A percentile compares a stretch with the other conserved stretches of the same genome.
Conservation (phyloP, 2,329 filamentous ascomycete species). For the Colletotrichum magnum region DNA sequence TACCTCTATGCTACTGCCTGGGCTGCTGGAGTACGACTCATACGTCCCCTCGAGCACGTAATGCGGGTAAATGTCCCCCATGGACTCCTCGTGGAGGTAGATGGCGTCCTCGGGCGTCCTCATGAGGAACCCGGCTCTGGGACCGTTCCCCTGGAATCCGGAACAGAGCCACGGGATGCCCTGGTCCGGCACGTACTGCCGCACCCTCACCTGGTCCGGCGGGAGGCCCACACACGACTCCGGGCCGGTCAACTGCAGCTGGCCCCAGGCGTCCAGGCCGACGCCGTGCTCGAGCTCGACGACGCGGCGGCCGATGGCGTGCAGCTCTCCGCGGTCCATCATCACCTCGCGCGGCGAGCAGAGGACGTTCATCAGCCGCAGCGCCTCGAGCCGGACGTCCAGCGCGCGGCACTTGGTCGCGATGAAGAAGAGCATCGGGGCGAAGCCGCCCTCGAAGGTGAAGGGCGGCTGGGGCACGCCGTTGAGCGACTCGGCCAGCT, state of each 20-base stretch:
- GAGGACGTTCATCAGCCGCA: constrained; percentile 45
- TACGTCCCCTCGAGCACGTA: background rate
- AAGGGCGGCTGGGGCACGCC: background rate
- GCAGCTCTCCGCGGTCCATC: constrained; percentile 7
- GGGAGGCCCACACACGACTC: background rate
- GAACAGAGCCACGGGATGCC: background rate
- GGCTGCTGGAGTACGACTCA: constrained; percentile 19
- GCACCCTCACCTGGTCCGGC: background rate
- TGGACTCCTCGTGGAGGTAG: background rate
- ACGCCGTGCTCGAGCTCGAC: constrained; percentile 33
- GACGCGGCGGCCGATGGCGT: constrained; percentile 17
- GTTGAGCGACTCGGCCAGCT: constrained; percentile 1
- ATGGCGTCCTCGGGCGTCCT: background rate
- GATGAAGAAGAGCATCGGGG: constrained; percentile 10
- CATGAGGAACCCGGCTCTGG: constrained; percentile 9
- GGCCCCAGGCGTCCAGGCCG: constrained; percentile 3
- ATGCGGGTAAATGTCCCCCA: background rate
- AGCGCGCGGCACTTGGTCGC: constrained; percentile 44
- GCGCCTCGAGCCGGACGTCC: constrained; percentile 53
- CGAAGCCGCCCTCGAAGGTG: constrained; percentile 5
- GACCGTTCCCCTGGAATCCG: fast-evolving
- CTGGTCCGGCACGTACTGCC: background rate
- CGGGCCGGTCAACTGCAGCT: background rate
- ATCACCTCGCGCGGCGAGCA: constrained; percentile 41
- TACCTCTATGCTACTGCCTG: background rate